phyloP scores from a whole-genome alignment of 495 filamentous ascomycete species.

The Chaetomium fimeti region DNA sequence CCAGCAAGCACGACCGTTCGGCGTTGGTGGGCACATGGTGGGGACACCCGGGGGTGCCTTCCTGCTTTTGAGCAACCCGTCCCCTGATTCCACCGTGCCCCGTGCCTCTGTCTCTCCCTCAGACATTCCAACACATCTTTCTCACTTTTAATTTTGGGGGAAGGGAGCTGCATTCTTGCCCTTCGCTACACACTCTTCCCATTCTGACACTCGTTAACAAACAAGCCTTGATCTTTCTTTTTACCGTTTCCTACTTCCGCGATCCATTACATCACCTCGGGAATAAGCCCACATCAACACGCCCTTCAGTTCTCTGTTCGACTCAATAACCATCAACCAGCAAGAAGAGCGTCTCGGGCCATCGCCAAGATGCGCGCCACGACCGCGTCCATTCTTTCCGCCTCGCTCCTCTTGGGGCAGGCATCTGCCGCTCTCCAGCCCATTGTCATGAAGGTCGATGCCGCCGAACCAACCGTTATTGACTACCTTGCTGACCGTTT shows the following conservation, averaged over 20 bases:
- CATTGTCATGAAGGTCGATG: constrained; percentile 64
- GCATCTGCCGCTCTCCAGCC: constrained; percentile 61
- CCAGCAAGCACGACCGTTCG: neutral
- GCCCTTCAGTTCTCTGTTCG: constrained; percentile 10
- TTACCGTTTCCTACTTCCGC: constrained; percentile 19
- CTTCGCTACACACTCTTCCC: constrained; percentile 15
- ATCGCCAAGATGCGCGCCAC: constrained; percentile 43
- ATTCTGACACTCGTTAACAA: constrained; percentile 43
- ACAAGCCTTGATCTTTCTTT: constrained; percentile 27
- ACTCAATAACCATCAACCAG: neutral
- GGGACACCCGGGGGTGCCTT: no score
- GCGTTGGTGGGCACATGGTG: neutral
- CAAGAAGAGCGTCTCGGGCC: neutral
- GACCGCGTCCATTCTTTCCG: constrained; percentile 43
- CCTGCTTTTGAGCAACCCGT: constrained; percentile 10
- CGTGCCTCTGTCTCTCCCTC: constrained; percentile 5
- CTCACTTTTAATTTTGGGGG: constrained; percentile 18
- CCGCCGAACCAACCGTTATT: neutral
- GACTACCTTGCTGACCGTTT: neutral
- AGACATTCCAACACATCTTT: neutral
- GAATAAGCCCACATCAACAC: constrained; percentile 7
- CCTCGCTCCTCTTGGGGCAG: constrained; percentile 49
- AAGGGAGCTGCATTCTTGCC: constrained; percentile 22
- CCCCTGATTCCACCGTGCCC: neutral
- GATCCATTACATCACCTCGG: neutral